Conservation (phyloP, 805 yeast species). For the Hanseniaspora occidentalis region DNA sequence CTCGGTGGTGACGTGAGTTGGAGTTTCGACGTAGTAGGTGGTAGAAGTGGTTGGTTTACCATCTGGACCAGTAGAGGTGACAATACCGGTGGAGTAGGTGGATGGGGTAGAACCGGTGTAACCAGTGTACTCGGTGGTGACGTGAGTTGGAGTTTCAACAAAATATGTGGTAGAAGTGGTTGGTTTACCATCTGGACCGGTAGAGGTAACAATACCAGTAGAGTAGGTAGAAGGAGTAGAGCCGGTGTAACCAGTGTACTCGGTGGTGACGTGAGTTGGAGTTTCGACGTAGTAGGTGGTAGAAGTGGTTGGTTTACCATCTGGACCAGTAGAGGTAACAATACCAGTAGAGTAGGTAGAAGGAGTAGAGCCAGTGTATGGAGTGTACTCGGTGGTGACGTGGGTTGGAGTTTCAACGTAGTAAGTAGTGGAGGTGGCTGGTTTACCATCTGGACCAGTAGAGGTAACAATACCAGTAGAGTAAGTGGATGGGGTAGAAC, state of each 20-base stretch:
- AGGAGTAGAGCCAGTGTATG: neutral
- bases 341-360: slow-evolving; percentile 6
- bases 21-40: no score
- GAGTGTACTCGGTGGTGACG: neutral
- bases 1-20: no score
- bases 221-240: no score
- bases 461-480: slow-evolving; percentile 6
- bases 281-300: no score
- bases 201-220: no score
- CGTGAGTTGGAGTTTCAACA: slow-evolving; percentile 7
- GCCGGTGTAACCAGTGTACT: no score
- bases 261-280: no score
- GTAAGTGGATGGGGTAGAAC: slow-evolving; percentile 1
- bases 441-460: slow-evolving; percentile 8
- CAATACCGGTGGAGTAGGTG: slow-evolving; percentile 6
- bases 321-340: slow-evolving; percentile 7
- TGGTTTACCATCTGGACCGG: no score
- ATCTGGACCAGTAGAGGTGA: slow-evolving; percentile 7
- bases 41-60: slow-evolving; percentile 6
- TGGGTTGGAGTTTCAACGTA: slow-evolving; percentile 7
- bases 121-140: neutral
- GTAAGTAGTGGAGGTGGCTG: slow-evolving; percentile 5
- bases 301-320: slow-evolving; percentile 5
- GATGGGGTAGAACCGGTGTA: neutral
- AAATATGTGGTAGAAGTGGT: no score